Evolutionary conservation across 2,329 filamentous ascomycete species (phyloP), one percentile per base, ranked within the genome.

Genomic region (Aspergillus hortae): DNA sequence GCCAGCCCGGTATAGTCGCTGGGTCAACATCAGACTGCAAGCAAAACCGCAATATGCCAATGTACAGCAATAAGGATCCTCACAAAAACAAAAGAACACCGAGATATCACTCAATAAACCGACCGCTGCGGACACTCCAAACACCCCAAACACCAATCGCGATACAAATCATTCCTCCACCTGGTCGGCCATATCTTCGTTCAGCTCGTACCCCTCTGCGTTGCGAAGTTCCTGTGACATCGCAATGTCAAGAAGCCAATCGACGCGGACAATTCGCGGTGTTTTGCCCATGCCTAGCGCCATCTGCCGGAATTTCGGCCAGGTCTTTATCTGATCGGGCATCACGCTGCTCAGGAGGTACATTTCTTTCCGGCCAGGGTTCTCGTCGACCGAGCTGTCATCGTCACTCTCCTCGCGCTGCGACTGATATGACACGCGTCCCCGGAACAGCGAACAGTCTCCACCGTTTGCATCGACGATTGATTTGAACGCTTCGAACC

Each of bases 401-500:
- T 66, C 63, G 9, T 71, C 67, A 15, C 64, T 68, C 33, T 70
- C 67, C 56, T 66, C 66, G 7, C 79, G 81, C 14, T 82, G 84
- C n/a, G 83, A 80, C 66, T 81, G 81, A 62, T 87, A 85, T 2
- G 85, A 86, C 55, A 87, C 84, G 15, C 89, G 84, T 6, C 88
- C 88, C 27, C 83, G 82, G 74, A 91, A 97, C 19, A 88, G 74
- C 64, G 85, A 80, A 69, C 92, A 95, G 23, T 85, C 83, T 21
- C 92, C 94, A 12, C 92, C 91, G 68, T 99, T 99, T 52, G 89
- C 87, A 67, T 88, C 84, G 46, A 92, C 88, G 59, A 99, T 96
- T 35, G 85, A 81, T 64, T 87, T 87, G 76, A 90, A 97, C 47
- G 88, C 92, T 1, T 92, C 89, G 44, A 86, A 84, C 0, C 91